Evolutionary conservation across 2,329 filamentous ascomycete species (phyloP), one percentile per base, ranked within the genome.

Genomic region (Talaromyces funiculosus): DNA sequence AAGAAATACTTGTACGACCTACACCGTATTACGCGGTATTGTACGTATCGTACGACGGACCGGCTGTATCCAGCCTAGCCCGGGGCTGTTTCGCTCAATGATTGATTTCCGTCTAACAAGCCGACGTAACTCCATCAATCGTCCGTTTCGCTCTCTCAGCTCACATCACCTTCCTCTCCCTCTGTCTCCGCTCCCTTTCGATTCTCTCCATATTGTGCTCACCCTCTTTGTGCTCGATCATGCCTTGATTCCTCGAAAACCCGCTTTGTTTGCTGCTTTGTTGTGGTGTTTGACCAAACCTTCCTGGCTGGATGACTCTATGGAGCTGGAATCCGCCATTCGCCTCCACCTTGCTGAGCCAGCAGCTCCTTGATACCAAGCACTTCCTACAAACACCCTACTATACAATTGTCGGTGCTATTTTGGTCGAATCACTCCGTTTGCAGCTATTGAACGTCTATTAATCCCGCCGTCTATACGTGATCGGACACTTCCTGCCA

Each of bases 401-500:
- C 42, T 33, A 18, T 42, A 43, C 31, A 29, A 16, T 40, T 33
- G 29, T 37, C 35, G 22, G 18, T 31, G 20, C 26, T 22, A 47
- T 29, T 37, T 22, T 37, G 38, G 40, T 14, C 10, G 14, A 33
- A 35, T 33, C 5, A 51, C 7, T 33, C 33, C 3, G 8, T 51
- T 51, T 33, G 47, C 47, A 35, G 14, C n/a, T 51, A 51, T 51
- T 51, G 22, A 38, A 16, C 12, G 20, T 38, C 24, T 12, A 45
- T 42, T 29, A 4, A 43, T 37, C 3, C 33, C 40, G n/a, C 16
- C 26, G 45, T 22, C 20, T 51, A 29, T 18, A 29, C 29, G 33
- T 14, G n/a, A 29, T 51, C 29, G 47, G 47, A 29, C 47, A 33
- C 61, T 60, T 53, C 31, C 35, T 58, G 33, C 53, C 65, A 78